Percentiles rank a stretch among this genome's conserved stretches.
Conservation (phyloP, 106 monocot genomes). For the Acorus gramineus region DNA sequence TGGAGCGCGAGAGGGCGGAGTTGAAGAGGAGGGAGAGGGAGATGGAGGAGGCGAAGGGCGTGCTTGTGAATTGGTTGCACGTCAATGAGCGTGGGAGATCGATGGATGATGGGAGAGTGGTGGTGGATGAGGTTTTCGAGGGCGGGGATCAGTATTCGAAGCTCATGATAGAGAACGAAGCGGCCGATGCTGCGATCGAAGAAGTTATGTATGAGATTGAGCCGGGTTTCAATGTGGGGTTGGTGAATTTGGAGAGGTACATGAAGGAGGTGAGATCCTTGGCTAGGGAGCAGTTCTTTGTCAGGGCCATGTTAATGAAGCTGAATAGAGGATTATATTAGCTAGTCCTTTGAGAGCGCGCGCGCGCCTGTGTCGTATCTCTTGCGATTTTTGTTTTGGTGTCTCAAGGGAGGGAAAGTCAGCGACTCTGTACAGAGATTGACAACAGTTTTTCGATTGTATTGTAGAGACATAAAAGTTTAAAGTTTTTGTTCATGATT, state of each 20-base stretch:
- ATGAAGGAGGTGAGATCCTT: slow-evolving; percentile 28
- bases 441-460: too few species aligned
- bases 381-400: too few species aligned
- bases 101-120: neutral
- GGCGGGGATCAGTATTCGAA: neutral
- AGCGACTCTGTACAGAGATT: too few species aligned
- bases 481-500: too few species aligned
- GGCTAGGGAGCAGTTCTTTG: slow-evolving; percentile 24
- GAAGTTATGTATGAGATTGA: slow-evolving; percentile 9
- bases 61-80: slow-evolving; percentile 16
- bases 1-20: slow-evolving; percentile 4
- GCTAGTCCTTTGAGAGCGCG: too few species aligned
- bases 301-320: neutral
- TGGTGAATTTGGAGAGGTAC: slow-evolving; percentile 5
- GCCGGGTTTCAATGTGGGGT: slow-evolving; percentile 4
- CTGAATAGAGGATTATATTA: too few species aligned
- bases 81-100: neutral
- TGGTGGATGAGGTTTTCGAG: slow-evolving; percentile 7
- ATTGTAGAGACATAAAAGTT: too few species aligned
- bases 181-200: slow-evolving; percentile 16
- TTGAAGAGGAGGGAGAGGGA: neutral
- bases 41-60: neutral
- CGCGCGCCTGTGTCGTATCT: too few species aligned
- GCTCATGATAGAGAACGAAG: slow-evolving; percentile 6
- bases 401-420: too few species aligned